Conservation (phyloP, 306 rosid species). For the Astragalus glycyphyllos region DNA sequence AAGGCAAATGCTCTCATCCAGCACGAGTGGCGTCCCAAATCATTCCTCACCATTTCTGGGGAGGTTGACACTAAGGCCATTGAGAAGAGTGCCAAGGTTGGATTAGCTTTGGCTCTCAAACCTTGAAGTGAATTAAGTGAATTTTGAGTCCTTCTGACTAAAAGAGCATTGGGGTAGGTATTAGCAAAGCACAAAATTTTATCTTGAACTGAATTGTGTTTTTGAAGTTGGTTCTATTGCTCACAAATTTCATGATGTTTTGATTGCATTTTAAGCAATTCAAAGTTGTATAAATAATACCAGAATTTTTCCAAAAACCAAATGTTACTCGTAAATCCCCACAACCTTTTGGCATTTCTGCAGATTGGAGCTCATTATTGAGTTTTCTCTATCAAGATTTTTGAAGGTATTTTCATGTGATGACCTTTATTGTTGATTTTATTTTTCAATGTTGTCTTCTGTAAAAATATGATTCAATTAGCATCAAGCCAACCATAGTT, state of each 20-base stretch:
- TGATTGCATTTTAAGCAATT: constrained; percentile 39
- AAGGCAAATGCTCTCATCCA: constrained; percentile 81
- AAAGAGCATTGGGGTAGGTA: constrained; percentile 49
- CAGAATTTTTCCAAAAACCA: constrained; percentile 41
- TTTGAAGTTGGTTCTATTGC: constrained; percentile 40
- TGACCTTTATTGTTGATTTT: neutral
- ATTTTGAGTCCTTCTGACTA: constrained; percentile 35
- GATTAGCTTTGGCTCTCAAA: constrained; percentile 83
- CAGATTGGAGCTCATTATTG: constrained; percentile 2
- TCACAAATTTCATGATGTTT: constrained; percentile 33
- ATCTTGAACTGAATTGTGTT: constrained; percentile 42
- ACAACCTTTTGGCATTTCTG: constrained; percentile 36
- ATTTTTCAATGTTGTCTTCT: neutral
- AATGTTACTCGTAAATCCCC: constrained; percentile 22
- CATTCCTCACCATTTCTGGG: constrained; percentile 85
- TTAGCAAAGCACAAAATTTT: constrained; percentile 50
- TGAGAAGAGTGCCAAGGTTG: constrained; percentile 89
- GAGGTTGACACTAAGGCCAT: constrained; percentile 90
- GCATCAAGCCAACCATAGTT: too few species aligned
- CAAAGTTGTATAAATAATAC: constrained; percentile 48
- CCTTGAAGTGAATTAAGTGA: constrained; percentile 65
- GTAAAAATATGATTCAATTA: neutral
- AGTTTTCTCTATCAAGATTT: constrained; percentile 27
- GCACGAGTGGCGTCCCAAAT: constrained; percentile 96
- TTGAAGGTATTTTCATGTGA: neutral